Conservation (phyloP, 805 yeast species). For the Maudiozyma pseudohumilis region DNA sequence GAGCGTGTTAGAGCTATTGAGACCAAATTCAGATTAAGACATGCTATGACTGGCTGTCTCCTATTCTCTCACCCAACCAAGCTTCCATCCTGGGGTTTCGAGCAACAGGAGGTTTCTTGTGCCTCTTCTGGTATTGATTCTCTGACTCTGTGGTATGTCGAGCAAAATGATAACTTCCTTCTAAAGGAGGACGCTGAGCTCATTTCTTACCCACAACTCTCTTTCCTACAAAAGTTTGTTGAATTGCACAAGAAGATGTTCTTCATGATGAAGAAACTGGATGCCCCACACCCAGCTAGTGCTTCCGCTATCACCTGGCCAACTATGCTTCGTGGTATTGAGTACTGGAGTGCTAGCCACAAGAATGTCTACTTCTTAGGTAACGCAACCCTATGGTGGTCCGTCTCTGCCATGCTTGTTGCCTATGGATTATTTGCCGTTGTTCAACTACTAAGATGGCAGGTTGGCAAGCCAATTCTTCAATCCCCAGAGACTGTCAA, state of each 20-base stretch:
- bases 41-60: constrained; percentile 73
- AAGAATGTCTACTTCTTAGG: constrained; percentile 65
- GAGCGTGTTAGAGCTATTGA: constrained; percentile 53
- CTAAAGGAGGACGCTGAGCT: constrained; percentile 37
- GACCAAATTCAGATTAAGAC: constrained; percentile 63
- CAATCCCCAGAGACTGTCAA: constrained; percentile 45
- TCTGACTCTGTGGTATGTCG: constrained; percentile 64
- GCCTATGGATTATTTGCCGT: constrained; percentile 39
- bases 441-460: constrained; percentile 50
- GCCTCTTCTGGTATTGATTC: constrained; percentile 59
- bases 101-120: constrained; percentile 78
- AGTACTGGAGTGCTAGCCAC: constrained; percentile 51
- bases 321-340: constrained; percentile 61
- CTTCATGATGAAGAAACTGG: constrained; percentile 57
- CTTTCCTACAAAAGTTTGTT: constrained; percentile 48
- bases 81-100: constrained; percentile 73
- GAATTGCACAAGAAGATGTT: constrained; percentile 70
- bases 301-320: constrained; percentile 72
- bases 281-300: constrained; percentile 59
- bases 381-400: constrained; percentile 73
- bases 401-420: constrained; percentile 42
- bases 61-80: constrained; percentile 63
- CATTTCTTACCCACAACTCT: constrained; percentile 42
- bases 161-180: constrained; percentile 48
- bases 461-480: constrained; percentile 43